Conservation (phyloP, 805 yeast genomes). For the Lipomyces sp. region DNA sequence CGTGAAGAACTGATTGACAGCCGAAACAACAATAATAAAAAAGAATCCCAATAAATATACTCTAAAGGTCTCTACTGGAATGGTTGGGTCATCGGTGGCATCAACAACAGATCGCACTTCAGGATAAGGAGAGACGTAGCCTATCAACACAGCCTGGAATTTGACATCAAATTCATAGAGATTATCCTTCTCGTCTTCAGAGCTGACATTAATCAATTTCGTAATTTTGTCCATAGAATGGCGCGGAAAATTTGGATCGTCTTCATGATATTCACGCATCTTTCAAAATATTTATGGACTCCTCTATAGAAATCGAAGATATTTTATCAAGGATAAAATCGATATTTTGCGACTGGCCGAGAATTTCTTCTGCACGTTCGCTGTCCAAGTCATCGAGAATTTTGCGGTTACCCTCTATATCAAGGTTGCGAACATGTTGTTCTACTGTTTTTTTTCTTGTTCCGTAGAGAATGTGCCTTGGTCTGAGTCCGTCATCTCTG, state of each 20-base stretch:
- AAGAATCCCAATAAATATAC: slow-evolving; percentile 57
- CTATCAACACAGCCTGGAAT: slow-evolving; percentile 45
- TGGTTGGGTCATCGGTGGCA: slow-evolving; percentile 11
- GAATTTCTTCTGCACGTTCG: slow-evolving; percentile 23
- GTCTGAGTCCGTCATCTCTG: neutral
- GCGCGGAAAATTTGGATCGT: slow-evolving; percentile 55
- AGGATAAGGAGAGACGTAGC: slow-evolving; percentile 60
- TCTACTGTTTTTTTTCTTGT: slow-evolving; percentile 2
- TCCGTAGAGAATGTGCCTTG: neutral
- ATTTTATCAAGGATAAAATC: slow-evolving; percentile 45
- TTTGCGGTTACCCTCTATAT: neutral
- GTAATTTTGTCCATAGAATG: slow-evolving; percentile 15
- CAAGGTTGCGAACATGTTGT: slow-evolving; percentile 4
- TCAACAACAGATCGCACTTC: slow-evolving; percentile 65
- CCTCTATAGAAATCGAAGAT: too few relatives aligned
- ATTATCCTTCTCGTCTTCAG: slow-evolving; percentile 14
- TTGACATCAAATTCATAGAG: slow-evolving; percentile 32
- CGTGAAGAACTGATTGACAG: slow-evolving; percentile 62
- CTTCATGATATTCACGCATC: slow-evolving; percentile 48
- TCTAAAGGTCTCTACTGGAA: slow-evolving; percentile 54
- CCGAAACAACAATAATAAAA: slow-evolving; percentile 62
- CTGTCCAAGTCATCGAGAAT: slow-evolving; percentile 5
- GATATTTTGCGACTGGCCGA: slow-evolving; percentile 21
- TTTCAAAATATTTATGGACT: too few relatives aligned
- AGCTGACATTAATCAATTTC: slow-evolving; percentile 15